Percentiles rank a stretch among this genome's conserved stretches.
phyloP scores from a whole-genome alignment of 2,329 filamentous ascomycete species.

The Paracamarosporium sp. region DNA sequence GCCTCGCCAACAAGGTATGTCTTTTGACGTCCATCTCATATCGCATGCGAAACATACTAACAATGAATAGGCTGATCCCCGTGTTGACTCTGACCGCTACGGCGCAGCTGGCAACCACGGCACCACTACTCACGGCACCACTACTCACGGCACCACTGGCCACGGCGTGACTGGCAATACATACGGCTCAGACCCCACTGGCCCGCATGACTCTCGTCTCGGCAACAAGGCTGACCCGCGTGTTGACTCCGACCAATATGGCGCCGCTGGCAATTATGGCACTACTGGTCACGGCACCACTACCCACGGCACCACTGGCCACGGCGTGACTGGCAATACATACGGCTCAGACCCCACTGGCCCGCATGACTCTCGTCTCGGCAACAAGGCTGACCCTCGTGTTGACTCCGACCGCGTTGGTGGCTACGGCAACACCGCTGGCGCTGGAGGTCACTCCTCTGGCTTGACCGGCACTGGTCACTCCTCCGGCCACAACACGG shows the following conservation, averaged over 20 bases:
- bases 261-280: constrained; percentile 16
- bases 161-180: constrained; percentile 3
- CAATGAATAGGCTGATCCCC: constrained; percentile 25
- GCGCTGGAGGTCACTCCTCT: constrained; percentile 13
- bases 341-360: constrained; percentile 32
- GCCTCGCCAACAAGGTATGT: constrained; percentile 29
- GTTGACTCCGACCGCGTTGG: constrained; percentile 32
- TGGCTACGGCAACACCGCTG: constrained; percentile 27
- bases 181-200: constrained; percentile 29
- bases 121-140: neutral
- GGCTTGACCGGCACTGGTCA: neutral
- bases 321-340: constrained; percentile 5
- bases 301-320: constrained; percentile 15
- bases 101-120: constrained; percentile 26
- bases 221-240: constrained; percentile 40
- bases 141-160: constrained; percentile 7
- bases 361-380: constrained; percentile 32
- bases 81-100: constrained; percentile 33
- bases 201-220: constrained; percentile 34
- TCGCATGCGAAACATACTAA: neutral
- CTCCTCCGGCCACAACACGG: constrained; percentile 11
- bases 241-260: constrained; percentile 35
- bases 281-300: constrained; percentile 2
- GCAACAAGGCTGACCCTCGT: constrained; percentile 40
- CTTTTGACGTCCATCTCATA: neutral